Percentiles rank a stretch among this genome's conserved stretches.
These are phyloP conservation scores for Sclerotinia spermophila DNA, from an alignment of 2,329 filamentous ascomycete genomes.

Conservation along the genomic window DNA sequence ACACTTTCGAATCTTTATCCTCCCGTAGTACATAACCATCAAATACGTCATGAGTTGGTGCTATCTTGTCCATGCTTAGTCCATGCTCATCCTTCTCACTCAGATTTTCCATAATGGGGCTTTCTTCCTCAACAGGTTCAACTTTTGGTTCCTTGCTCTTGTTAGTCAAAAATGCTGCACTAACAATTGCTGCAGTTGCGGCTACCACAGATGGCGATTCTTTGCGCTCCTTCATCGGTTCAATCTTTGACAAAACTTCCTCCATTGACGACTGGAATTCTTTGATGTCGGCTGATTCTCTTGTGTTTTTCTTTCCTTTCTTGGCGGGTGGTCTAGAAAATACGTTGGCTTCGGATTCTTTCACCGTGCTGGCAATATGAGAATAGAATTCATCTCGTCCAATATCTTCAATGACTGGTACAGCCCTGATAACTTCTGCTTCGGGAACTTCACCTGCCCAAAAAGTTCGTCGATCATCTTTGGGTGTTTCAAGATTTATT, in stretches of 20 bases:
- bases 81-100: constrained; percentile 41
- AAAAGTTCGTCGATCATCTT: constrained; percentile 25
- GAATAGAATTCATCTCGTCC: constrained; percentile 35
- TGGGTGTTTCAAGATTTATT: constrained; percentile 20
- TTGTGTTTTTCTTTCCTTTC: constrained; percentile 42
- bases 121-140: constrained; percentile 37
- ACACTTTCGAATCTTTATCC: constrained; percentile 39
- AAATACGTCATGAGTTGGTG: constrained; percentile 43
- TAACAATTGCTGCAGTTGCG: constrained; percentile 26
- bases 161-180: constrained; percentile 23
- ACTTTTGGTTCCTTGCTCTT: constrained; percentile 18
- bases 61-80: constrained; percentile 42
- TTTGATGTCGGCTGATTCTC: constrained; percentile 22
- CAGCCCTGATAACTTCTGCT: constrained; percentile 30
- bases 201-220: constrained; percentile 23
- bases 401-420: constrained; percentile 33
- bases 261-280: constrained; percentile 17
- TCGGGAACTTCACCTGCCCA: constrained; percentile 36
- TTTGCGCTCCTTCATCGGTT: constrained; percentile 30
- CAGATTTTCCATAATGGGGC: constrained; percentile 38
- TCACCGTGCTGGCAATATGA: constrained; percentile 32
- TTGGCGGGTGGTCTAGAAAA: constrained; percentile 34
- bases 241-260: constrained; percentile 17
- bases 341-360: constrained; percentile 27
- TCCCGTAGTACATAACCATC: constrained; percentile 47